Evolutionary conservation across 805 yeast genomes (phyloP).

Genomic region (Candida silvatica): DNA sequence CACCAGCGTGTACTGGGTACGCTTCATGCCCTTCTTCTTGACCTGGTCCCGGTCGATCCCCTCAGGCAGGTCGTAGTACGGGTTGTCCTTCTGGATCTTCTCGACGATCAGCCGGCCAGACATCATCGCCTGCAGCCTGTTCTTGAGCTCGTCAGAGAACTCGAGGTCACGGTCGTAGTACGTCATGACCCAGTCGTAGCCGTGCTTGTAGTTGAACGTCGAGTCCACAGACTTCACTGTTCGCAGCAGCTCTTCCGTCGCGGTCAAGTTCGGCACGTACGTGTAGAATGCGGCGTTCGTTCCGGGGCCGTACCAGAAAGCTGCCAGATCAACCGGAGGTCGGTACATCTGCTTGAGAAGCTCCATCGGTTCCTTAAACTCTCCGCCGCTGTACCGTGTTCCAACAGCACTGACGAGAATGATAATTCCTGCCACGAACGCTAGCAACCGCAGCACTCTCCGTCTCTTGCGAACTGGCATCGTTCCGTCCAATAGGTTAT

Average conservation of each 20-base stretch:
- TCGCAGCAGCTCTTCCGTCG: conserved; percentile 8
- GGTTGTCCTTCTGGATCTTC: conserved; percentile 40
- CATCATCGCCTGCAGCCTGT: conserved; percentile 48
- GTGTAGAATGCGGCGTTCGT: conserved; percentile 17
- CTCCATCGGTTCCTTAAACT: background rate
- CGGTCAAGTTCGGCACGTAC: conserved; percentile 11
- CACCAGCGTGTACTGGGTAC: conserved; percentile 17
- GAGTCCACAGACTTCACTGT: conserved; percentile 57
- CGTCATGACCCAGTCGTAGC: conserved; percentile 87
- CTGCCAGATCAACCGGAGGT: no score
- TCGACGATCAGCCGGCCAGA: conserved; percentile 72
- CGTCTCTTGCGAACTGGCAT: no score
- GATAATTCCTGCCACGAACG: no score
- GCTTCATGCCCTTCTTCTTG: conserved; percentile 32
- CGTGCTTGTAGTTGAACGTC: conserved; percentile 63
- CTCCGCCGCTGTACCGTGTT: no score
- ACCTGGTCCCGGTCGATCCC: conserved; percentile 54
- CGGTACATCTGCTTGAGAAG: background rate
- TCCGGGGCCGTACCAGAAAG: background rate
- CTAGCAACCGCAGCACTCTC: no score
- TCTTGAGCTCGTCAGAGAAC: conserved; percentile 59
- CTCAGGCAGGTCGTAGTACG: conserved; percentile 56
- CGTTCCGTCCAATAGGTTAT: no score
- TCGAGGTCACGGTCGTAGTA: conserved; percentile 42
- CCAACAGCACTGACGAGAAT: no score